Conservation (phyloP, 164 flowering plant species). For the Aristolochia californica region DNA sequence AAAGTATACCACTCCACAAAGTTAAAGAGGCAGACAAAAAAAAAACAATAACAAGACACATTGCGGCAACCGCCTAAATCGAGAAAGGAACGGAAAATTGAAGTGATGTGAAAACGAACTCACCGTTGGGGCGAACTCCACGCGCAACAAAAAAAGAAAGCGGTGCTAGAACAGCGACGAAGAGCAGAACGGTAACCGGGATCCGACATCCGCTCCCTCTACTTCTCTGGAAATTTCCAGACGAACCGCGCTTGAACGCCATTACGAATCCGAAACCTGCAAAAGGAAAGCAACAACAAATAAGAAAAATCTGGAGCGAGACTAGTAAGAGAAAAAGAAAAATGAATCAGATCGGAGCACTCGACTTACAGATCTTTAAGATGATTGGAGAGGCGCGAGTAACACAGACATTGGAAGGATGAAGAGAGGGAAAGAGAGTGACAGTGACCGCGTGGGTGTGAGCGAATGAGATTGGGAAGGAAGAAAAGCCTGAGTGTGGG, state of each 20-base stretch:
- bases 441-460: no score
- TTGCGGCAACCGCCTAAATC: not conserved
- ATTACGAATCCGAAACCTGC: conserved; percentile 15
- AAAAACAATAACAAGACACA: not conserved
- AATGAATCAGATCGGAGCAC: not conserved
- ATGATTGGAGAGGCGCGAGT: no score
- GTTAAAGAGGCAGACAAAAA: not conserved
- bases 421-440: no score
- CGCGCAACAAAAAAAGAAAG: conserved; percentile 45
- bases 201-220: conserved; percentile 33
- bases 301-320: not conserved
- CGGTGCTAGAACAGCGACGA: conserved; percentile 39
- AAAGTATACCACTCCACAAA: not conserved
- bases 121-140: conserved; percentile 20
- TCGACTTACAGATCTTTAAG: no score
- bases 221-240: conserved; percentile 15
- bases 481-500: no score
- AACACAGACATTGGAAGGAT: no score
- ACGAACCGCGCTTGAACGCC: conserved; percentile 38
- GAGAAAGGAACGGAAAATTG: not conserved
- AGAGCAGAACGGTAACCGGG: conserved; percentile 21
- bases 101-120: not conserved
- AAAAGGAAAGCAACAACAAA: not conserved
- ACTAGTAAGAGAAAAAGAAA: not conserved
- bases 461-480: no score